Percentiles rank a stretch among this genome's conserved stretches.
These are phyloP conservation scores for Elsinoe fawcettii DNA, from an alignment of 2,329 filamentous ascomycete species.

Conservation along the genomic window DNA sequence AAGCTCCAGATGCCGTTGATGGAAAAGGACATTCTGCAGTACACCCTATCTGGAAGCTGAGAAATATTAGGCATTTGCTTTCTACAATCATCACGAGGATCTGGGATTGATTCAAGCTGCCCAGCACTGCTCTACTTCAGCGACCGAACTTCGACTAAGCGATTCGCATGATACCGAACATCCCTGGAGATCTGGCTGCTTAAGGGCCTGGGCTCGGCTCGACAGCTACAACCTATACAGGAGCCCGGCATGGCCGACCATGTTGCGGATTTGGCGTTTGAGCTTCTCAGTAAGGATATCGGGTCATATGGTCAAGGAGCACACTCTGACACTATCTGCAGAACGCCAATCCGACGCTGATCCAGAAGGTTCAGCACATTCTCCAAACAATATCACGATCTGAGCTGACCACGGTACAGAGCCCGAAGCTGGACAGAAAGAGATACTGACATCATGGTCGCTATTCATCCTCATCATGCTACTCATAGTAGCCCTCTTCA, in stretches of 20 bases:
- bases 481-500: slow-evolving; percentile 89
- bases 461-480: slow-evolving; percentile 94
- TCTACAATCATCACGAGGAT: background rate
- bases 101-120: background rate
- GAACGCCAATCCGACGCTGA: slow-evolving; percentile 41
- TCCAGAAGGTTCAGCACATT: slow-evolving; percentile 32
- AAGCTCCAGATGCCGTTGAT: background rate
- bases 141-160: background rate
- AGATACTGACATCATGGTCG: slow-evolving; percentile 93
- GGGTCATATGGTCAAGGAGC: background rate
- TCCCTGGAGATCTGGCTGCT: background rate
- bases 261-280: slow-evolving; percentile 17
- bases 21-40: slow-evolving; percentile 12
- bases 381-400: slow-evolving; percentile 2
- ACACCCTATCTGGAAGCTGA: background rate
- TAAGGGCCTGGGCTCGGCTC: slow-evolving; percentile 13
- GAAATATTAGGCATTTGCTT: background rate
- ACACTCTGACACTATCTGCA: slow-evolving; percentile 12
- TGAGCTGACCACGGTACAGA: slow-evolving; percentile 30
- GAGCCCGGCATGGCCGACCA: slow-evolving; percentile 16
- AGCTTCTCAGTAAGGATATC: slow-evolving; percentile 31
- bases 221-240: background rate
- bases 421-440: slow-evolving; percentile 79
- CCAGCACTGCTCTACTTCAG: background rate
- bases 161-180: background rate